Conservation (phyloP, 2,329 filamentous ascomycete genomes). For the Pezicula radicicola region DNA sequence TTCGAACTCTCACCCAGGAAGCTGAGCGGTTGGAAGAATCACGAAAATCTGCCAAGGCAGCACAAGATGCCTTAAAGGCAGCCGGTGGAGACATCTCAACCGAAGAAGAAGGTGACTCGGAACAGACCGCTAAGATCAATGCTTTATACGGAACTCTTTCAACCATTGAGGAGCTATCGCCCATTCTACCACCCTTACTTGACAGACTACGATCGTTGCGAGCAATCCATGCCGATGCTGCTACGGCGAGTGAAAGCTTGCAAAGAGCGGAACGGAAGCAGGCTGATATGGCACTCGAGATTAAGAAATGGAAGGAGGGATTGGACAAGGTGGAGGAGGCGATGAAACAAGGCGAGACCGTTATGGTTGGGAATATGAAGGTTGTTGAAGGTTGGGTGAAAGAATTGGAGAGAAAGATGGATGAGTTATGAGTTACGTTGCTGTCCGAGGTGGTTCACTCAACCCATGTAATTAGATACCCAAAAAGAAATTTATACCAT, state of each 20-base stretch:
- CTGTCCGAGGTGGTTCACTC: background rate
- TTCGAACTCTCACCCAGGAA: conserved; percentile 68
- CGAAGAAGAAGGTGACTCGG: conserved; percentile 53
- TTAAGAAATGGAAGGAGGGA: conserved; percentile 82
- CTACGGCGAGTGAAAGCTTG: conserved; percentile 73
- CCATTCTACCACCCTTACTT: conserved; percentile 79
- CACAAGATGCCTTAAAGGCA: conserved; percentile 54
- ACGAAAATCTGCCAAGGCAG: conserved; percentile 57
- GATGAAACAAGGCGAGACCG: conserved; percentile 65
- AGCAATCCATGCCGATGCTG: conserved; percentile 83
- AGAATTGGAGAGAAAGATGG: conserved; percentile 76
- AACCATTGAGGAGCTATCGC: conserved; percentile 82
- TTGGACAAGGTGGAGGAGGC: conserved; percentile 75
- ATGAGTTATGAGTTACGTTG: conserved; percentile 33
- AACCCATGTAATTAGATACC: conserved; percentile 21
- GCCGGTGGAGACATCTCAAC: conserved; percentile 31
- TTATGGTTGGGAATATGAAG: conserved; percentile 76
- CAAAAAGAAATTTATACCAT: conserved; percentile 9
- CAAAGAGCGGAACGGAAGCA: conserved; percentile 77
- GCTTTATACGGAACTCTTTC: conserved; percentile 85
- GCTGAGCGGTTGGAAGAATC: conserved; percentile 69
- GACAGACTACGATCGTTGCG: conserved; percentile 82
- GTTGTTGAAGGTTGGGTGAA: conserved; percentile 88
- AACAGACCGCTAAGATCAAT: conserved; percentile 84
- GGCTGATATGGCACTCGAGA: conserved; percentile 76